Evolutionary conservation across 2,329 filamentous ascomycete genomes (phyloP).

Genomic region (Thielaviopsis cerberus): DNA sequence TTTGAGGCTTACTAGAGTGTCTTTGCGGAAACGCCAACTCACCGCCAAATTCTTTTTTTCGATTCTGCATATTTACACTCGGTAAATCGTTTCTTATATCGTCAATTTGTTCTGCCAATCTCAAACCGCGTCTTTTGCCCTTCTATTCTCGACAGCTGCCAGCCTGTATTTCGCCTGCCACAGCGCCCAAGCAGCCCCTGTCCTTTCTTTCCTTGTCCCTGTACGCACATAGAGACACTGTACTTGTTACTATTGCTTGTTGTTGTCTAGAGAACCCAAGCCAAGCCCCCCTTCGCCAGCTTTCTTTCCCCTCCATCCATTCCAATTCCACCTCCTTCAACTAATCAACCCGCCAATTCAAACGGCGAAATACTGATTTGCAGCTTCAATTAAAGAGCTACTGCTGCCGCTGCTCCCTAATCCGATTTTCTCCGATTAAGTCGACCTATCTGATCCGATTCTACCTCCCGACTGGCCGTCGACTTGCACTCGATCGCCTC

Average conservation of each 20-base stretch:
- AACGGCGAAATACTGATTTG: neutral
- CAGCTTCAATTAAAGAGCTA: neutral
- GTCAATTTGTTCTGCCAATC: neutral
- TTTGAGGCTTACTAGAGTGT: neutral
- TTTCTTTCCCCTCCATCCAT: slow-evolving; percentile 6
- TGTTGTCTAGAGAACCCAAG: neutral
- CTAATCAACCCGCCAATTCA: neutral
- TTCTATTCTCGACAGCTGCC: neutral
- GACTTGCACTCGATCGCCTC: neutral
- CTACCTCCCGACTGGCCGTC: neutral
- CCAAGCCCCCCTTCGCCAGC: slow-evolving; percentile 5
- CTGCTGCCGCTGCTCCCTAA: neutral
- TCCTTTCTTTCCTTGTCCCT: neutral
- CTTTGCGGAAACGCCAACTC: neutral
- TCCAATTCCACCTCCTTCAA: neutral
- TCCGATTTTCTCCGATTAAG: neutral
- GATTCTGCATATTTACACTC: no score
- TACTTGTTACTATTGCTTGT: neutral
- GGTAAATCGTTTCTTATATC: no score
- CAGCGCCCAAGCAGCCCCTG: neutral
- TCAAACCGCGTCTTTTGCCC: neutral
- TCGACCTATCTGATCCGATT: neutral
- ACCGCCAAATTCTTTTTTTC: neutral
- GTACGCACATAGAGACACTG: neutral
- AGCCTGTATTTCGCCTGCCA: neutral